A percentile compares a stretch with the other conserved stretches of the same genome.
Evolutionary conservation across 768 basidiomycete genomes (phyloP).

Genomic region (Coprinopsis cinerea): DNA sequence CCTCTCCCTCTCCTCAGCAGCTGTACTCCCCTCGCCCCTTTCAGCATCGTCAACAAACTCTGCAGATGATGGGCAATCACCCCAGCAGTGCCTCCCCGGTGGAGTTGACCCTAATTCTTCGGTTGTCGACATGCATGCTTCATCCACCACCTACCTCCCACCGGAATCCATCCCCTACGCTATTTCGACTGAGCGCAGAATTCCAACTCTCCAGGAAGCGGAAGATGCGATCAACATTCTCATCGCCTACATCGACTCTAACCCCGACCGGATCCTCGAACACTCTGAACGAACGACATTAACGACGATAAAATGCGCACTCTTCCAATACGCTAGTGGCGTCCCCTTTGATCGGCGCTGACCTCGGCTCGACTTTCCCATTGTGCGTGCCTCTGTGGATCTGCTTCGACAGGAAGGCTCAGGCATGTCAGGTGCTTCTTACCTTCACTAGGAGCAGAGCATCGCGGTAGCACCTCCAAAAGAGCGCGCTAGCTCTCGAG

Average conservation of each 20-base stretch:
- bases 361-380: neutral
- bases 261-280: conserved; percentile 23
- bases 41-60: conserved; percentile 1
- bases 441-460: too few species aligned
- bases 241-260: conserved; percentile 43
- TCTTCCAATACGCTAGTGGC: conserved; percentile 41
- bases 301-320: conserved; percentile 41
- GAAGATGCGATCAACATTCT: conserved; percentile 51
- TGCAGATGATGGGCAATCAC: neutral
- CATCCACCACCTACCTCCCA: conserved; percentile 19
- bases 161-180: conserved; percentile 27
- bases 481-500: neutral
- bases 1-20: conserved; percentile 3
- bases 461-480: neutral
- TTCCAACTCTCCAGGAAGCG: conserved; percentile 27
- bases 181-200: conserved; percentile 12
- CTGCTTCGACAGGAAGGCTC: too few species aligned
- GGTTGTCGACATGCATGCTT: neutral
- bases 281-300: conserved; percentile 35
- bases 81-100: neutral
- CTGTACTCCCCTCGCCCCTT: conserved; percentile 3
- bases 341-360: conserved; percentile 17
- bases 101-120: neutral
- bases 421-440: too few species aligned
- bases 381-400: too few species aligned